These are phyloP conservation scores for Exophiala oligosperma DNA, from an alignment of 2,329 filamentous ascomycete genomes.

Conservation along the genomic window DNA sequence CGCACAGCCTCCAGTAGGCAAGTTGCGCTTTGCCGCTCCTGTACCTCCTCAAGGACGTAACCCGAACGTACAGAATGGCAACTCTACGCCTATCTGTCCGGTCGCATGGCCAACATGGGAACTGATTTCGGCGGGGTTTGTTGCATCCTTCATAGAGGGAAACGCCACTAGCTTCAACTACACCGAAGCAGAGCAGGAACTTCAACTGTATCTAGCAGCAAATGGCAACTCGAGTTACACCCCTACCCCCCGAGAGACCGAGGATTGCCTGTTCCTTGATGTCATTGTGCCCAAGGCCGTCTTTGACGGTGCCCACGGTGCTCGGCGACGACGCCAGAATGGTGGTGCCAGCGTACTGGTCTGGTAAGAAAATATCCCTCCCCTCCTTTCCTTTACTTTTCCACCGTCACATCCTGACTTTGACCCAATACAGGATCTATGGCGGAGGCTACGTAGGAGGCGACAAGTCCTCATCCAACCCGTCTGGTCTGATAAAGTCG, in stretches of 20 bases:
- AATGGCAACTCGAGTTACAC: not conserved
- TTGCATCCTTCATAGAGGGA: conserved; percentile 32
- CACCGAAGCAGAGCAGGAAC: conserved; percentile 2
- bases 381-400: too few species aligned
- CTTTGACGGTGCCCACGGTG: conserved; percentile 37
- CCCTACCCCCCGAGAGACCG: conserved; percentile 35
- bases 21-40: conserved; percentile 54
- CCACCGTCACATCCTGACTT: too few species aligned
- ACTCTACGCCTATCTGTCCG: conserved; percentile 42
- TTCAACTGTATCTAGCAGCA: not conserved
- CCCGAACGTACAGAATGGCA: conserved; percentile 46
- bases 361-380: conserved; percentile 28
- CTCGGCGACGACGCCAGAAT: not conserved
- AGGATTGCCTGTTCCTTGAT: conserved; percentile 42
- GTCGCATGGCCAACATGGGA: conserved; percentile 50
- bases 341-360: conserved; percentile 36
- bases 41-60: conserved; percentile 44
- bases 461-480: conserved; percentile 38
- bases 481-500: conserved; percentile 43
- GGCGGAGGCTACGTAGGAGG: conserved; percentile 48
- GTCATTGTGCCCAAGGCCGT: conserved; percentile 36
- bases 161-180: not conserved
- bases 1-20: conserved; percentile 53
- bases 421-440: conserved; percentile 38
- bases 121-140: conserved; percentile 34